These are phyloP conservation scores for Pneumocystis oryctolagi DNA, from an alignment of 1,139 yeast genomes.

Conservation along the genomic window DNA sequence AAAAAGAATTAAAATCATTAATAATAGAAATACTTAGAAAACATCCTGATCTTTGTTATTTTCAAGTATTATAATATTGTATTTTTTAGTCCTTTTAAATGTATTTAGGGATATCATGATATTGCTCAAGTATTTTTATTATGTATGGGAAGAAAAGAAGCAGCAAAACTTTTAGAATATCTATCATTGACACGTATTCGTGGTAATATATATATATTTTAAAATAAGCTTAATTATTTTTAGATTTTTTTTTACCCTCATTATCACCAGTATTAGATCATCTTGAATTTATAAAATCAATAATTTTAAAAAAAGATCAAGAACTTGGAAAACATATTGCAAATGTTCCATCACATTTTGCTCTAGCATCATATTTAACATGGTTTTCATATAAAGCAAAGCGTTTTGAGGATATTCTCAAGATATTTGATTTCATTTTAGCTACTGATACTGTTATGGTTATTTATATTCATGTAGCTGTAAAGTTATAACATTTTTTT, in stretches of 20 bases:
- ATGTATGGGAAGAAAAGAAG: not conserved
- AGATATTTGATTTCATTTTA: not conserved
- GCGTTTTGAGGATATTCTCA: not conserved
- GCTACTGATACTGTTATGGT: not conserved
- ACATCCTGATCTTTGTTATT: not conserved
- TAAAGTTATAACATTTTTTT: not conserved
- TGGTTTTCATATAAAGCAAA: not conserved
- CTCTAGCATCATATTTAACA: not conserved
- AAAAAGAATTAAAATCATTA: not conserved
- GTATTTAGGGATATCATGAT: not conserved
- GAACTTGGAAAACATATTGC: not conserved
- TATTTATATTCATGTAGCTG: not conserved
- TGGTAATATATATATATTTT: not conserved
- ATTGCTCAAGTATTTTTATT: slow-evolving; percentile 1
- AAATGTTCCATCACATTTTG: not conserved
- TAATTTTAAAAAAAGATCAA: not conserved
- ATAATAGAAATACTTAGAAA: not conserved
- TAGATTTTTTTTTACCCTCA: not conserved
- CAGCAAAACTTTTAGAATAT: not conserved
- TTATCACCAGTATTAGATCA: not conserved
- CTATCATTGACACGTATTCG: not conserved
- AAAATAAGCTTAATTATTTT: not conserved
- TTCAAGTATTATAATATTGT: not conserved
- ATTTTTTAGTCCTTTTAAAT: not conserved
- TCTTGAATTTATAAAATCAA: not conserved